phyloP scores from a whole-genome alignment of 2,329 filamentous ascomycete species.

The Keithomyces neogunnii region DNA sequence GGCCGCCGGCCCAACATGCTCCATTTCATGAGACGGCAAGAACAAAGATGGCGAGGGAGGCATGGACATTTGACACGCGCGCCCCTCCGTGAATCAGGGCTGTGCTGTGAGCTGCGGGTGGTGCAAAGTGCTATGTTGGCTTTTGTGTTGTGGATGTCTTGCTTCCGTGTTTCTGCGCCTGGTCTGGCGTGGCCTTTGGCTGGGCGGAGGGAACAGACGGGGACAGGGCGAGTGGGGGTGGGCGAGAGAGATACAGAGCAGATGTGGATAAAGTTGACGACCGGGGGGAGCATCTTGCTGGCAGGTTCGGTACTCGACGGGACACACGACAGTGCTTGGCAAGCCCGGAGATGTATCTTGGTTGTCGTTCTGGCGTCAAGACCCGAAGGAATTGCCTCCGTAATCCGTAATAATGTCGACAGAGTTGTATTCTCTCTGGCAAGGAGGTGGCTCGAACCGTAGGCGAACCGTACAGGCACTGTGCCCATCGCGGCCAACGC shows the following conservation, averaged over 20 bases:
- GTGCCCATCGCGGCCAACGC: neutral
- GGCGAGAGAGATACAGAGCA: neutral
- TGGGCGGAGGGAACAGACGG: neutral
- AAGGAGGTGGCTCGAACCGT: neutral
- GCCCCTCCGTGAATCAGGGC: constrained; percentile 3
- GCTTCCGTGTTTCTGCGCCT: constrained; percentile 2
- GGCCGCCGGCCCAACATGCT: too few relatives aligned
- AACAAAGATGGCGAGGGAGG: neutral
- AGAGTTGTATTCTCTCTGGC: neutral
- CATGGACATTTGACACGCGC: neutral
- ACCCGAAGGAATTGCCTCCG: too few relatives aligned
- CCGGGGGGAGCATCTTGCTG: too few relatives aligned
- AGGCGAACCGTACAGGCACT: neutral
- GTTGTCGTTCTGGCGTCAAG: too few relatives aligned
- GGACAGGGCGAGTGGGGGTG: neutral
- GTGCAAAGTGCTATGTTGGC: neutral
- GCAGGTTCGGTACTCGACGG: too few relatives aligned
- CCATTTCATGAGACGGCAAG: too few relatives aligned
- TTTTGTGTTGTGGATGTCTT: constrained; percentile 3
- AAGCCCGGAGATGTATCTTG: too few relatives aligned
- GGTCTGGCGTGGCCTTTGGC: too few relatives aligned
- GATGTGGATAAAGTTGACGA: neutral
- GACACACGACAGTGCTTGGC: too few relatives aligned
- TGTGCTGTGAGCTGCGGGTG: neutral
- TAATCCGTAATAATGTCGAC: too few relatives aligned